phyloP scores from a whole-genome alignment of 2,329 filamentous ascomycete genomes.

The Sporothrix phasma region DNA sequence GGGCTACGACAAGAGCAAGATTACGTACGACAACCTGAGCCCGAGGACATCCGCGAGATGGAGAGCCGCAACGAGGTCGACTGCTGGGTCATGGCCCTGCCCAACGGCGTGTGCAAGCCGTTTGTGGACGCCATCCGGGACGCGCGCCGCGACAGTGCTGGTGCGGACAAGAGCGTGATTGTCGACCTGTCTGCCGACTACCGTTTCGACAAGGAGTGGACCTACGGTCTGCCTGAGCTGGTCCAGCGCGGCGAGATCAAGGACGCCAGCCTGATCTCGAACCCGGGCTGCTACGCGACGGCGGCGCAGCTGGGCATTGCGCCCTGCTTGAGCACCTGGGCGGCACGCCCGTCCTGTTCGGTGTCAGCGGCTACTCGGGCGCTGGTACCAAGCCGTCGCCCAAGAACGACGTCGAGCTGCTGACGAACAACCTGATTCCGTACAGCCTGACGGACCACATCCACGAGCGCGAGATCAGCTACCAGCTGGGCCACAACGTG shows the following conservation, averaged over 20 bases:
- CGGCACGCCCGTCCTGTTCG: slow-evolving; percentile 74
- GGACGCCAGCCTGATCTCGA: slow-evolving; percentile 71
- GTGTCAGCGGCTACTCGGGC: slow-evolving; percentile 87
- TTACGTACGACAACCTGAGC: slow-evolving; percentile 83
- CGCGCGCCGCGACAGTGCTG: slow-evolving; percentile 39
- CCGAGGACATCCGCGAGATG: slow-evolving; percentile 77
- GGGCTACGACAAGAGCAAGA: slow-evolving; percentile 83
- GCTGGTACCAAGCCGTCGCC: slow-evolving; percentile 88
- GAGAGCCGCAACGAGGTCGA: slow-evolving; percentile 78
- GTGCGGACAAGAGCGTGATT: slow-evolving; percentile 57
- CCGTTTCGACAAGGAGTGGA: slow-evolving; percentile 77
- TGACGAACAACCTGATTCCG: slow-evolving; percentile 80
- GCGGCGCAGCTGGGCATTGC: slow-evolving; percentile 83
- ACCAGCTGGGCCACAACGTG: slow-evolving; percentile 60
- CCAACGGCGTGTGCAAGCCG: slow-evolving; percentile 89
- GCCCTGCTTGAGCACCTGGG: slow-evolving; percentile 67
- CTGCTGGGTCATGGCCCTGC: slow-evolving; percentile 95
- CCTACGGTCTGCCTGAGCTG: slow-evolving; percentile 83
- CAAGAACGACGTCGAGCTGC: slow-evolving; percentile 80
- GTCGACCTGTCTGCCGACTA: slow-evolving; percentile 96
- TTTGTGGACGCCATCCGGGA: slow-evolving; percentile 82
- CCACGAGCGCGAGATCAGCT: slow-evolving; percentile 82
- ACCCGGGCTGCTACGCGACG: slow-evolving; percentile 93
- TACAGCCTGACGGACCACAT: slow-evolving; percentile 91
- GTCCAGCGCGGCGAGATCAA: slow-evolving; percentile 67